Percentiles rank a stretch among this genome's conserved stretches.
These are phyloP conservation scores for Lophiostoma macrostomum DNA, from an alignment of 495 filamentous ascomycete genomes.

Conservation along the genomic window DNA sequence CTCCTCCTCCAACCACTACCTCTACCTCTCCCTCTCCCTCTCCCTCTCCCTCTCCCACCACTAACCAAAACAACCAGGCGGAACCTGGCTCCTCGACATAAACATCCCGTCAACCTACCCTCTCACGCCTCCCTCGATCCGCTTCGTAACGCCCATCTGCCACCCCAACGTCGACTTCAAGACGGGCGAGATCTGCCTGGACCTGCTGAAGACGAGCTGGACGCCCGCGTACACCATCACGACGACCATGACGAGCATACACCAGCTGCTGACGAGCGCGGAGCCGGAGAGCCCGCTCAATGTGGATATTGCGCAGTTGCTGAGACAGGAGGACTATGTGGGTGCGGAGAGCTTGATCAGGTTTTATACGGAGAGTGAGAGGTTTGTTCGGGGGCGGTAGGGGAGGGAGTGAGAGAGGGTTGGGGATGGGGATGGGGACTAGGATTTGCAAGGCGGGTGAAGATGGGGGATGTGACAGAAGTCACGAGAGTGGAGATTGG, in stretches of 20 bases:
- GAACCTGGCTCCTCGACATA: conserved; percentile 80
- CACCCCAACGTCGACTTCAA: conserved; percentile 37
- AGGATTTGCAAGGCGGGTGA: too few relatives aligned
- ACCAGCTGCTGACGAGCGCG: conserved; percentile 72
- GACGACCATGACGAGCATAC: conserved; percentile 70
- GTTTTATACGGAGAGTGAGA: conserved; percentile 64
- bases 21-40: neutral
- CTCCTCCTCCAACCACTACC: neutral
- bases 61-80: conserved; percentile 50
- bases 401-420: neutral
- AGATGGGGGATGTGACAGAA: too few relatives aligned
- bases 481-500: too few relatives aligned
- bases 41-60: neutral
- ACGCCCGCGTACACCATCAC: conserved; percentile 78
- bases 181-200: conserved; percentile 90
- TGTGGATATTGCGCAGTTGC: conserved; percentile 77
- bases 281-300: conserved; percentile 82
- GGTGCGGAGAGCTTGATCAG: conserved; percentile 79
- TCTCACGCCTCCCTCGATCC: conserved; percentile 66
- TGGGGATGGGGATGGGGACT: neutral
- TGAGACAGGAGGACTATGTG: conserved; percentile 70
- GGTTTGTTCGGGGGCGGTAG: conserved; percentile 43
- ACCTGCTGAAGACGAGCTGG: conserved; percentile 80
- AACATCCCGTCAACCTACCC: conserved; percentile 76
- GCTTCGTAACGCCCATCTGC: conserved; percentile 57